Conservation (phyloP, 1,139 yeast species). For the Diutina scorzettiae region DNA sequence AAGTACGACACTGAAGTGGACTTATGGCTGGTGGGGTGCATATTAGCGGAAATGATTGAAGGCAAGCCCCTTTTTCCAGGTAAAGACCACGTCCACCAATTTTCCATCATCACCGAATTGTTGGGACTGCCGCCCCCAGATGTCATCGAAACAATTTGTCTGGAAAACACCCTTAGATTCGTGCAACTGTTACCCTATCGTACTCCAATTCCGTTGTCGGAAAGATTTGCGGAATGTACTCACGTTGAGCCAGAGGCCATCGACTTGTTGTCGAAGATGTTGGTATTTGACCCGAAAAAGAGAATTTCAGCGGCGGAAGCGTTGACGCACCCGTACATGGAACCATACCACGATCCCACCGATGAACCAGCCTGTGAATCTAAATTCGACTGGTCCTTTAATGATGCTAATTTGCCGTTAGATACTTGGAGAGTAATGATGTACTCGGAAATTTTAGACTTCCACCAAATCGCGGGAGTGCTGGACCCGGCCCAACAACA, state of each 20-base stretch:
- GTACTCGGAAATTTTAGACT: constrained; percentile 93
- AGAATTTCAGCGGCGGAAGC: constrained; percentile 91
- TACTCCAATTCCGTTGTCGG: constrained; percentile 79
- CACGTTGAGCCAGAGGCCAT: constrained; percentile 89
- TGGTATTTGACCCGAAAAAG: constrained; percentile 87
- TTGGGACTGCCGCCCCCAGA: constrained; percentile 95
- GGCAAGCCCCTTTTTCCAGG: constrained; percentile 99
- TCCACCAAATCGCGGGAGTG: constrained; percentile 44
- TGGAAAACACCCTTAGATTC: constrained; percentile 88
- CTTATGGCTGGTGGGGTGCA: constrained; percentile 99
- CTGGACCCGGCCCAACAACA: background rate
- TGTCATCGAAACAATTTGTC: constrained; percentile 90
- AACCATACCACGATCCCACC: constrained; percentile 96
- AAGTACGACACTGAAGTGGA: constrained; percentile 98
- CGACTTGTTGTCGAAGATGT: constrained; percentile 78
- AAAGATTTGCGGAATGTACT: constrained; percentile 53
- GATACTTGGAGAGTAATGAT: constrained; percentile 99
- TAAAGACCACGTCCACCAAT: constrained; percentile 96
- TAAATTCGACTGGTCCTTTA: constrained; percentile 95
- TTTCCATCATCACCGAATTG: constrained; percentile 89
- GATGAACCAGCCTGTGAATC: constrained; percentile 94
- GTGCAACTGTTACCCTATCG: constrained; percentile 89
- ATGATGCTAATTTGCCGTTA: constrained; percentile 94
- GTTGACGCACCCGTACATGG: constrained; percentile 79
- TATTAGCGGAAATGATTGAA: constrained; percentile 96